Percentiles rank a stretch among this genome's conserved stretches.
Evolutionary conservation across 2,329 filamentous ascomycete species (phyloP).

Genomic region (Chaetoscypha palmicola): DNA sequence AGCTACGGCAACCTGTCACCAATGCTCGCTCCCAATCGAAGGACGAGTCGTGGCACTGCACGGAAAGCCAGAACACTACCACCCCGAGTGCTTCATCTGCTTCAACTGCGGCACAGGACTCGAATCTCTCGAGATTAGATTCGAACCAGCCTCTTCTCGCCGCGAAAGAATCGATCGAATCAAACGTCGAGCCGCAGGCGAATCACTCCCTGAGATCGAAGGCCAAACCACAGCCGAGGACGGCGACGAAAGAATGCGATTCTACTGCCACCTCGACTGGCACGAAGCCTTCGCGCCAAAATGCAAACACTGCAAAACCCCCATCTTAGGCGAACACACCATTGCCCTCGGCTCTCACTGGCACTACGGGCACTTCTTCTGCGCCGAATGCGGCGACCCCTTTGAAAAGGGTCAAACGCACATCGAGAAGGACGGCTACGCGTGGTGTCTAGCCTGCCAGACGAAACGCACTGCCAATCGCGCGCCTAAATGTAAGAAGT

Average conservation of each 20-base stretch:
- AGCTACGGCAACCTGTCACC: conserved; percentile 69
- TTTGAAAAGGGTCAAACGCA: conserved; percentile 67
- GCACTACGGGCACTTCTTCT: conserved; percentile 98
- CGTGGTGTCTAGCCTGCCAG: conserved; percentile 92
- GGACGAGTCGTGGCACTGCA: conserved; percentile 83
- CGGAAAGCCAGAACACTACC: conserved; percentile 68
- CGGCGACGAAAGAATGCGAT: conserved; percentile 66
- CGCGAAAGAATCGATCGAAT: conserved; percentile 69
- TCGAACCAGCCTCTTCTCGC: conserved; percentile 71
- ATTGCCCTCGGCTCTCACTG: conserved; percentile 92
- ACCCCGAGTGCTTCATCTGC: conserved; percentile 89
- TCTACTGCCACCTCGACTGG: conserved; percentile 98
- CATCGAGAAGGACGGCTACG: conserved; percentile 94
- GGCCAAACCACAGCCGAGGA: conserved; percentile 62
- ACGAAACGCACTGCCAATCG: conserved; percentile 84
- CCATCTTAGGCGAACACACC: conserved; percentile 91
- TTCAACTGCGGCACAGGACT: conserved; percentile 80
- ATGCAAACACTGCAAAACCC: conserved; percentile 93
- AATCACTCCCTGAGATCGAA: conserved; percentile 54
- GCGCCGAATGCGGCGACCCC: conserved; percentile 94
- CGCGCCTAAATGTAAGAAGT: conserved; percentile 81
- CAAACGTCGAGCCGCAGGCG: conserved; percentile 51
- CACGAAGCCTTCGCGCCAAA: conserved; percentile 89
- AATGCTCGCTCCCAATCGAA: conserved; percentile 77
- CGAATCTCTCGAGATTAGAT: conserved; percentile 93